Evolutionary conservation across 176 grass and related monocot genomes (phyloP), one percentile per base, ranked within the genome.

Genomic region (Bromus sterilis): DNA sequence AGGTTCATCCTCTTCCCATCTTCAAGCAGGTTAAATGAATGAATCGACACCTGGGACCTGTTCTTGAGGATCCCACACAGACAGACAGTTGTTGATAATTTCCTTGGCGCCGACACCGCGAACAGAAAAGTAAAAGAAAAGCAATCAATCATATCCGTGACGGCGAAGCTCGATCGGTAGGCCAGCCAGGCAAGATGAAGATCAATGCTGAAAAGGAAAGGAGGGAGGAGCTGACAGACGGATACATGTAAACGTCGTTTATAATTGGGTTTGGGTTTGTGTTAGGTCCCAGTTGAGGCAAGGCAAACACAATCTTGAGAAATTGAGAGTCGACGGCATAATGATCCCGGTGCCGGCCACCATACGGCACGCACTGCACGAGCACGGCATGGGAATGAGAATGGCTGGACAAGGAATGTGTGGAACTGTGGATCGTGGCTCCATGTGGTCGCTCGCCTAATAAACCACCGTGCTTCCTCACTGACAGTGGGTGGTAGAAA

Each of bases 121-220:
- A 11, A 36, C n/a, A n/a, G n/a, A 68, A 66, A 18, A 4, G 1
- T 18, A 71, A 26, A 16, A 23, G 0, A 43, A 44, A 44, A 7
- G 11, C 11, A 9, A 5, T 16, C 1, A 12, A 28, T 44, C 1
- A 16, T 16, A 26, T 71, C 67, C 39, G 41, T 79, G 75, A 46
- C 34, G 35, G 43, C 53, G 57, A 88, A 83, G 56, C 66, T 79
- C 20, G 56, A 56, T 79, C 20, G 18, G 59, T 40, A 67, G 81
- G 81, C 53, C 23, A 51, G 1, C 62, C 12, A 51, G 1, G 53
- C 12, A 65, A 37, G 21, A 65, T 66, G 44, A 35, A 21, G 39
- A n/a, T n/a, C n/a, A 61, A 10, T 66, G 46, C 24, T 10, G 63
- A 42, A 77, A 60, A 76, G 57, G 48, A 40, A 9, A 51, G 24